Evolutionary conservation across 2,329 filamentous ascomycete genomes (phyloP).

Genomic region (Emericellopsis atlantica): DNA sequence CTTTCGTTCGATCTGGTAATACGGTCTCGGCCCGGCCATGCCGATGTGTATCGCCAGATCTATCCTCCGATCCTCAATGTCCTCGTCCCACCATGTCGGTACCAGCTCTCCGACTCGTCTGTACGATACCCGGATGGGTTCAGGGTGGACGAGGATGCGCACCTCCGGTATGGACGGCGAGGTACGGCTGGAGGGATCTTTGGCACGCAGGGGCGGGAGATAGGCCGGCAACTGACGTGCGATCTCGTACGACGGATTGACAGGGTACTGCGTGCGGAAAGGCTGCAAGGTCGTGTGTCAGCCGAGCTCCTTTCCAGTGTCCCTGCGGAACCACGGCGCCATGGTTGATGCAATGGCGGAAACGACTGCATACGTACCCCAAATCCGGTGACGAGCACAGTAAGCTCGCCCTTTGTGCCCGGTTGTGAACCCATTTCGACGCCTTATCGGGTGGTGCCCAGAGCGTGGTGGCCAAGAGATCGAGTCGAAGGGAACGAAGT

Average conservation of each 20-base stretch:
- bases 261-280: slow-evolving; percentile 57
- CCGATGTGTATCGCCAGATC: slow-evolving; percentile 69
- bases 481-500: background rate
- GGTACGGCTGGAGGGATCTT: slow-evolving; percentile 17
- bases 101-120: slow-evolving; percentile 48
- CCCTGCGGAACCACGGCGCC: background rate
- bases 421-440: slow-evolving; percentile 4
- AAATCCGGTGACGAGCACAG: slow-evolving; percentile 4
- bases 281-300: slow-evolving; percentile 36
- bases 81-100: slow-evolving; percentile 44
- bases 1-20: slow-evolving; percentile 59
- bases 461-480: background rate
- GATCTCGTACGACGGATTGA: slow-evolving; percentile 77
- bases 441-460: too few species aligned
- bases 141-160: slow-evolving; percentile 50
- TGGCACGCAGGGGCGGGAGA: slow-evolving; percentile 38
- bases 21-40: slow-evolving; percentile 52
- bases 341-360: too few species aligned
- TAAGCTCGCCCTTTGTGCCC: slow-evolving; percentile 3
- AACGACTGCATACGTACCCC: slow-evolving; percentile 1
- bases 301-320: background rate
- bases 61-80: slow-evolving; percentile 23
- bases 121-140: slow-evolving; percentile 62
- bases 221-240: slow-evolving; percentile 52
- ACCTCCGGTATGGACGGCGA: background rate